Conservation (phyloP, 2,329 filamentous ascomycete species). For the Neocucurbitaria cava region DNA sequence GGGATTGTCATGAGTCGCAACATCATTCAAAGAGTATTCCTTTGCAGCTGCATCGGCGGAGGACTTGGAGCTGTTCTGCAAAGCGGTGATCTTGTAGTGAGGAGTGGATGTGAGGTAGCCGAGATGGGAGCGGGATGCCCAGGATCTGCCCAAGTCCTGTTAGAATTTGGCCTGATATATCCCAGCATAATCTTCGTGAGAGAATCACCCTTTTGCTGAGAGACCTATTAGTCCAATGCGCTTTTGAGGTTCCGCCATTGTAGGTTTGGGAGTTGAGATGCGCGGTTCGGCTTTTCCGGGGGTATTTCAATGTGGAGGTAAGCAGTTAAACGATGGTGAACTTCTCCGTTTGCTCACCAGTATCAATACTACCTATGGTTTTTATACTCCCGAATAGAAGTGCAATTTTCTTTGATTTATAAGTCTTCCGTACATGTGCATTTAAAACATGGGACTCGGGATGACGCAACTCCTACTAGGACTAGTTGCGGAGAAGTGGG, state of each 20-base stretch:
- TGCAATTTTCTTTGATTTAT: neutral
- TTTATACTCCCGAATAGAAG: neutral
- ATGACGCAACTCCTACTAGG: neutral
- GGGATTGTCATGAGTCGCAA: slow-evolving; percentile 52
- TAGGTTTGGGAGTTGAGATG: neutral
- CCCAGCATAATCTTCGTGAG: no score
- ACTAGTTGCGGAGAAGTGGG: neutral
- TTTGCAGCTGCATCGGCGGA: slow-evolving; percentile 51
- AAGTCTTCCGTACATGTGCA: neutral
- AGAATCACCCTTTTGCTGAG: slow-evolving; percentile 39
- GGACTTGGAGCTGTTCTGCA: slow-evolving; percentile 57
- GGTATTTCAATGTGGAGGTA: neutral
- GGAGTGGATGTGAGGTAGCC: slow-evolving; percentile 42
- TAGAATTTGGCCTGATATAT: neutral
- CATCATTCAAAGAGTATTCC: slow-evolving; percentile 48
- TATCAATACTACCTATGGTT: neutral
- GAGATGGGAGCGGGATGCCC: slow-evolving; percentile 50
- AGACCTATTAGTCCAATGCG: slow-evolving; percentile 43
- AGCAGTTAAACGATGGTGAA: neutral
- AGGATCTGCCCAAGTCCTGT: slow-evolving; percentile 32
- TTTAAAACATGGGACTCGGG: neutral
- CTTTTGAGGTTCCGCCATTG: slow-evolving; percentile 23
- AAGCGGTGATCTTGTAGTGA: slow-evolving; percentile 57
- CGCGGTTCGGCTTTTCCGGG: neutral
- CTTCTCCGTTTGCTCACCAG: neutral